Conservation (phyloP, 345 rosid genomes). For the Geranium rotundifolium region DNA sequence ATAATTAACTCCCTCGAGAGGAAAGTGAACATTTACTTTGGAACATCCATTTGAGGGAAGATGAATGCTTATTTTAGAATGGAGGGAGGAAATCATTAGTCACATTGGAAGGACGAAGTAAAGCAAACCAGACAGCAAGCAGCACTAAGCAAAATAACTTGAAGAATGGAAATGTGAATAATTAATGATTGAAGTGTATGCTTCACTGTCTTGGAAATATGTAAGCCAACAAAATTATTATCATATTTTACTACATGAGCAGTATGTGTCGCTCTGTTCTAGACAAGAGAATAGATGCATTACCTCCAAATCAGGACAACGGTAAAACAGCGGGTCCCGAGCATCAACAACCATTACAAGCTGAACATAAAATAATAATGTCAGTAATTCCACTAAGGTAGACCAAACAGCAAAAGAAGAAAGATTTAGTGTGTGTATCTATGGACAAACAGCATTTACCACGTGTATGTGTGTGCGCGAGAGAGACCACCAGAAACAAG, state of each 20-base stretch:
- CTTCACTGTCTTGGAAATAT: background rate
- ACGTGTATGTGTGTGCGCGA: background rate
- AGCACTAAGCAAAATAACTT: background rate
- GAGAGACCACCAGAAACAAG: background rate
- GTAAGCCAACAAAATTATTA: background rate
- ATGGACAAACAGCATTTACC: background rate
- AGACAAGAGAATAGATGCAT: slow-evolving; percentile 4
- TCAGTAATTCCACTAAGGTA: slow-evolving; percentile 1
- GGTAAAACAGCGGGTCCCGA: slow-evolving; percentile 78
- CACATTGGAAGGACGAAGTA: no score
- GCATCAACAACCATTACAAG: slow-evolving; percentile 98
- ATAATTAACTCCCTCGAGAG: no score
- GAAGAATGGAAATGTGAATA: background rate
- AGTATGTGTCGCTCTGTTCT: background rate
- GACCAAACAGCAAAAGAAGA: background rate
- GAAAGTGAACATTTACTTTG: no score
- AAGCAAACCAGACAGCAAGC: no score
- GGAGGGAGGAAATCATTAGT: no score
- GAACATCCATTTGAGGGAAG: no score
- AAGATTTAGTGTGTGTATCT: background rate
- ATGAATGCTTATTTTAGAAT: no score
- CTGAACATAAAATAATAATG: slow-evolving; percentile 26
- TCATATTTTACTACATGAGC: background rate
- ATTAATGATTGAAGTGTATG: background rate
- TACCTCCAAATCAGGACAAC: slow-evolving; percentile 97